A percentile compares a stretch with the other conserved stretches of the same genome.
Conservation (phyloP, 73 alveolate species). For the Stentor roeselii region DNA sequence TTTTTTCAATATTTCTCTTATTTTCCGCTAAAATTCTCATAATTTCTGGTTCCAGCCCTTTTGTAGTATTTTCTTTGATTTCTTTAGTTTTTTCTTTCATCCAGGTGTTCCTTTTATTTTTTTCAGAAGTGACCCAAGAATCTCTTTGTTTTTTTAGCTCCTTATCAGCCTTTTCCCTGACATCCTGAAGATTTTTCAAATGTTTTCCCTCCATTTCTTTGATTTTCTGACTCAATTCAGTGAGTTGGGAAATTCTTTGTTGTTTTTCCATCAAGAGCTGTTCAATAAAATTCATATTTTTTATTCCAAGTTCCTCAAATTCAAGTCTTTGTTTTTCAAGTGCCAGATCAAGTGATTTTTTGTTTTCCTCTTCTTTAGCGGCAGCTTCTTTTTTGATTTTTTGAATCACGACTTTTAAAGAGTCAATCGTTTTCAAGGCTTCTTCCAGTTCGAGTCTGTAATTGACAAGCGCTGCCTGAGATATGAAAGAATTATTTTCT, state of each 20-base stretch:
- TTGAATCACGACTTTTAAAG: neutral
- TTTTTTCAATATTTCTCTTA: conserved; percentile 72
- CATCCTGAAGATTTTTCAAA: conserved; percentile 58
- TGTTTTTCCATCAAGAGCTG: conserved; percentile 59
- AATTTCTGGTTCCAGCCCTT: conserved; percentile 94
- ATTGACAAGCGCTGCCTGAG: neutral
- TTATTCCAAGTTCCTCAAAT: conserved; percentile 55
- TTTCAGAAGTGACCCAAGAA: conserved; percentile 90
- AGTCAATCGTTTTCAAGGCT: neutral
- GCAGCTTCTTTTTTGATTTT: neutral
- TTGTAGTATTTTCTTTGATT: conserved; percentile 85
- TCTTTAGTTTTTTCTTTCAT: conserved; percentile 86
- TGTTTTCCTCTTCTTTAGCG: neutral
- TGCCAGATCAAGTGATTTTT: neutral
- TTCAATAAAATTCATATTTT: conserved; percentile 58
- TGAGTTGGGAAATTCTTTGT: conserved; percentile 46
- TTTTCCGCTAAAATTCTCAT: conserved; percentile 76
- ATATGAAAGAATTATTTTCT: neutral
- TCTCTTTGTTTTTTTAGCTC: conserved; percentile 90
- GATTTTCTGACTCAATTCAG: conserved; percentile 51
- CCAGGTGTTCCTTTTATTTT: conserved; percentile 89
- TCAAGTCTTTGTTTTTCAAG: conserved; percentile 27
- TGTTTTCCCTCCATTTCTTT: conserved; percentile 66
- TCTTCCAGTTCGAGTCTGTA: conserved; percentile 3
- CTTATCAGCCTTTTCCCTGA: conserved; percentile 62